phyloP scores from a whole-genome alignment of 345 rosid genomes.

The Eucalyptus pauciflora region DNA sequence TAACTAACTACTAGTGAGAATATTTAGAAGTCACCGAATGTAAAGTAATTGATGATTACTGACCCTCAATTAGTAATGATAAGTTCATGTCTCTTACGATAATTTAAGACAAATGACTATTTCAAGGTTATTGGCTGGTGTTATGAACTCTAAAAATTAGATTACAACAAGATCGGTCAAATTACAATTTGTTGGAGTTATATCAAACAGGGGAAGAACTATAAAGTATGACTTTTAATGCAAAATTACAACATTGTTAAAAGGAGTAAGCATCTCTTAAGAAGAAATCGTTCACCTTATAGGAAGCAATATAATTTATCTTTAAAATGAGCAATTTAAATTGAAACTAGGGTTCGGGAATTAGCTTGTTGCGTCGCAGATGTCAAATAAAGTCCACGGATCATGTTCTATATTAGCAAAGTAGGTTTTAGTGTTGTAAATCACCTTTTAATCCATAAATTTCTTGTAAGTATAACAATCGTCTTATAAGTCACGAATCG shows the following conservation, averaged over 20 bases:
- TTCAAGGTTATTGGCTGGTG: neutral
- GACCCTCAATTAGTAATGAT: neutral
- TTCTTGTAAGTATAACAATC: too few species aligned
- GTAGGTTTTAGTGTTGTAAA: too few species aligned
- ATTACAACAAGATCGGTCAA: neutral
- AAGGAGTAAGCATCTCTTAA: neutral
- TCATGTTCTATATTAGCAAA: too few species aligned
- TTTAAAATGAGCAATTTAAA: too few species aligned
- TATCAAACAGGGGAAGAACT: neutral
- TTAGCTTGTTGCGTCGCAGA: too few species aligned
- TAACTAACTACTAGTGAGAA: neutral
- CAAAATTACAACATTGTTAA: neutral
- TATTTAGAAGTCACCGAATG: neutral
- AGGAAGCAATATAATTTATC: too few species aligned
- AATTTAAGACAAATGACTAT: neutral
- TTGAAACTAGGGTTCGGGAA: too few species aligned
- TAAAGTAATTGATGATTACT: neutral
- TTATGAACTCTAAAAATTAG: neutral
- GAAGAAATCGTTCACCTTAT: too few species aligned
- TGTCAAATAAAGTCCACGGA: too few species aligned
- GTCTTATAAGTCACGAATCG: neutral
- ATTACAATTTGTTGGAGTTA: neutral
- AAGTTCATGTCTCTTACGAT: neutral
- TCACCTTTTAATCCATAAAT: too few species aligned
- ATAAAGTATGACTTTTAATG: neutral